A percentile compares a stretch with the other conserved stretches of the same genome.
These are phyloP conservation scores for Globisporangium camurandrum DNA, from an alignment of 352 stramenopile species.

Conservation along the genomic window DNA sequence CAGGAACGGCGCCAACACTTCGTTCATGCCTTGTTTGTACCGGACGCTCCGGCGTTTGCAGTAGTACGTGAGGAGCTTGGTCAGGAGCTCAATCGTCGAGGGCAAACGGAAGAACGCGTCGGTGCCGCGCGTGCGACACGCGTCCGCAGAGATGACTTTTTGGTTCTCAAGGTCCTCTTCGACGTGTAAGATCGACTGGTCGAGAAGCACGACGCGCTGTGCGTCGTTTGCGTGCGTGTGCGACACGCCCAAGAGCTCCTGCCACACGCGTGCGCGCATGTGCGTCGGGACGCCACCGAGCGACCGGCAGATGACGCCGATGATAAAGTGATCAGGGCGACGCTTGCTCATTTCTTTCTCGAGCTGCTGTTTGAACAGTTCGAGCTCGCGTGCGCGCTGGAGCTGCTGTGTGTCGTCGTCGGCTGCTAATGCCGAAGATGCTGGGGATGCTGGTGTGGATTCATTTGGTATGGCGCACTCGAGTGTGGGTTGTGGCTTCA, in stretches of 20 bases:
- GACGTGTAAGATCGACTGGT: slow-evolving; percentile 65
- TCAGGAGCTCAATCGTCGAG: slow-evolving; percentile 67
- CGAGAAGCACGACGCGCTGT: slow-evolving; percentile 48
- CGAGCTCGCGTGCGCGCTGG: slow-evolving; percentile 6
- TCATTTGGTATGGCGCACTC: no score
- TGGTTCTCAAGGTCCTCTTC: slow-evolving; percentile 88
- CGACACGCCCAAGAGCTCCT: slow-evolving; percentile 68
- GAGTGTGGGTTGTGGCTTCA: neutral
- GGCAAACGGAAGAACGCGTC: slow-evolving; percentile 69
- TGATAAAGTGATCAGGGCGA: slow-evolving; percentile 62
- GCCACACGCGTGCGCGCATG: slow-evolving; percentile 63
- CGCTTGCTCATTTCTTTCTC: slow-evolving; percentile 59
- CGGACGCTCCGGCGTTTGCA: slow-evolving; percentile 85
- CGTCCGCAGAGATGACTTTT: slow-evolving; percentile 85
- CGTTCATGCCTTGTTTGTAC: slow-evolving; percentile 95
- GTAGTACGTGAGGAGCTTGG: slow-evolving; percentile 89
- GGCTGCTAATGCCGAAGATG: no score
- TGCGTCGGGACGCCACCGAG: slow-evolving; percentile 48
- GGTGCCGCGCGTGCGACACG: slow-evolving; percentile 71
- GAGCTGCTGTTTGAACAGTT: slow-evolving; percentile 30
- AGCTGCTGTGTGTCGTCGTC: neutral
- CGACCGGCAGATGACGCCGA: slow-evolving; percentile 62
- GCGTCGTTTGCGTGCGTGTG: no score
- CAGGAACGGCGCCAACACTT: slow-evolving; percentile 89
- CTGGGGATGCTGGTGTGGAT: no score